These are phyloP conservation scores for Kluyveromyces starmeri DNA, from an alignment of 805 yeast species.

Conservation along the genomic window DNA sequence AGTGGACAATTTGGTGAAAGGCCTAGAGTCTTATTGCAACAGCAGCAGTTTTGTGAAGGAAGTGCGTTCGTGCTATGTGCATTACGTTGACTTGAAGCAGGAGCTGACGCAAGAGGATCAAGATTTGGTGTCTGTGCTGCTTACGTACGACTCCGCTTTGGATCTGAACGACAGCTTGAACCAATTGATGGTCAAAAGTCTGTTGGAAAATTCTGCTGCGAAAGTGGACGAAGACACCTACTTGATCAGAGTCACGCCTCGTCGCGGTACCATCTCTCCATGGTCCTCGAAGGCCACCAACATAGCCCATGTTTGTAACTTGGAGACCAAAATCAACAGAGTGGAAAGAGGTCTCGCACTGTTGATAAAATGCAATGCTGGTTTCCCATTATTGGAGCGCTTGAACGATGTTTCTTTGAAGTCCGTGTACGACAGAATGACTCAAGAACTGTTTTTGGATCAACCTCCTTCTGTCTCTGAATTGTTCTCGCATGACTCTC, in stretches of 20 bases:
- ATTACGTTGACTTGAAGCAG: conserved; percentile 55
- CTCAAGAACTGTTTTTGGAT: conserved; percentile 58
- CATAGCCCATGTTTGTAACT: conserved; percentile 82
- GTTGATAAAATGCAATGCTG: conserved; percentile 59
- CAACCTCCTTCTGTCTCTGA: conserved; percentile 59
- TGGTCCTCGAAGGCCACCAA: conserved; percentile 99
- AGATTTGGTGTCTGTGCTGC: conserved; percentile 47
- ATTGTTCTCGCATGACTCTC: conserved; percentile 66
- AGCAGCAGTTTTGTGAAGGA: conserved; percentile 53
- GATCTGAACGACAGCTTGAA: conserved; percentile 39
- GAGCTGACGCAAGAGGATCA: conserved; percentile 34
- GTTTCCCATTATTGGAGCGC: conserved; percentile 54
- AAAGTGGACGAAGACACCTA: conserved; percentile 38
- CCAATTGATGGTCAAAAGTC: conserved; percentile 20
- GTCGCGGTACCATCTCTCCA: conserved; percentile 95
- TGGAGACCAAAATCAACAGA: conserved; percentile 60
- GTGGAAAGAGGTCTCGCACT: conserved; percentile 87
- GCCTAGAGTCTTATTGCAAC: conserved; percentile 63
- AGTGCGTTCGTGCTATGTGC: conserved; percentile 69
- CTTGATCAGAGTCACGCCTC: conserved; percentile 72
- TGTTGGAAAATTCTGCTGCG: conserved; percentile 16
- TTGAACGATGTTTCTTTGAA: conserved; percentile 50
- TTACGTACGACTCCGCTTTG: conserved; percentile 65
- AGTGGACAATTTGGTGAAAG: conserved; percentile 60
- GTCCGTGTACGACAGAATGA: conserved; percentile 88